phyloP scores from a whole-genome alignment of 139 green algal genomes.

The Closterium sp. region DNA sequence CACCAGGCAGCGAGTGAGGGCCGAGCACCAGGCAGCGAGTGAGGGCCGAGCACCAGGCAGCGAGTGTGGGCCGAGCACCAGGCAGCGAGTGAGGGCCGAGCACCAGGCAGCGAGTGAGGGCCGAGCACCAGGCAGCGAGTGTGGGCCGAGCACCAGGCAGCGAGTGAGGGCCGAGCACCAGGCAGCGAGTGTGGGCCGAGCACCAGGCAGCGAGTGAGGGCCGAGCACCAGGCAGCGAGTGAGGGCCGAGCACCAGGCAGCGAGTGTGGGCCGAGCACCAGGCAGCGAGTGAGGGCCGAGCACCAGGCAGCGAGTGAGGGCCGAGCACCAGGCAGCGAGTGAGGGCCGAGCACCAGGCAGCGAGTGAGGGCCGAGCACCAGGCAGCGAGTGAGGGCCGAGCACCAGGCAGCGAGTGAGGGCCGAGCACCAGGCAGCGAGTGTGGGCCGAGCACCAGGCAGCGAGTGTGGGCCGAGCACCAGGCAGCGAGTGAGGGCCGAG shows the following conservation, averaged over 20 bases:
- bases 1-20: neutral
- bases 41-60: neutral
- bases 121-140: neutral
- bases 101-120: neutral
- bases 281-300: neutral
- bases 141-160: neutral
- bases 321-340: neutral
- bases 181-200: neutral
- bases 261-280: neutral
- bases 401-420: neutral
- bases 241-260: neutral
- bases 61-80: neutral
- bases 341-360: neutral
- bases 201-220: neutral
- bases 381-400: neutral
- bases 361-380: neutral
- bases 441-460: neutral
- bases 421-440: neutral
- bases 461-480: neutral
- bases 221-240: neutral
- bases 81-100: neutral
- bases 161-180: neutral
- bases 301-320: neutral
- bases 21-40: neutral
- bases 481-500: neutral